Percentiles rank a stretch among this genome's conserved stretches.
These are phyloP conservation scores for Geotrichum fermentans DNA, from an alignment of 1,139 yeast genomes.

Conservation along the genomic window DNA sequence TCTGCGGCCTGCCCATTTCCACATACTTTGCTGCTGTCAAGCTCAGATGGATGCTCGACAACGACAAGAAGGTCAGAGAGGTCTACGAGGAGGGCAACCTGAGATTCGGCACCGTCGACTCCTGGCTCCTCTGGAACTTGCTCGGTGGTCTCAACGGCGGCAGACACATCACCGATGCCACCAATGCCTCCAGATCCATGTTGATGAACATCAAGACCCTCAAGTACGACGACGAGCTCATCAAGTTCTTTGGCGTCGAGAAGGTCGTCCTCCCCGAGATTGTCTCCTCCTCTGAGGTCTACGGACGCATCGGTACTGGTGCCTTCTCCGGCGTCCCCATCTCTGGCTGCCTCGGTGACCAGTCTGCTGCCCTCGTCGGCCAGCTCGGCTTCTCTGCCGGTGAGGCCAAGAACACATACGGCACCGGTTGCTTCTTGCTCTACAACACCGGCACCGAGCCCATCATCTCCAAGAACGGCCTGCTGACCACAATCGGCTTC, in stretches of 20 bases:
- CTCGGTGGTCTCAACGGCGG: constrained; percentile 52
- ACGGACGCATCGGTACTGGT: constrained; percentile 49
- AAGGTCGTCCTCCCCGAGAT: constrained; percentile 73
- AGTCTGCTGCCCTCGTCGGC: constrained; percentile 89
- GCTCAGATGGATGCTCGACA: constrained; percentile 83
- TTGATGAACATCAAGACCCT: constrained; percentile 77
- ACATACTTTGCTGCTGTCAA: constrained; percentile 92
- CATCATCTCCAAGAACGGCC: constrained; percentile 65
- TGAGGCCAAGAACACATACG: constrained; percentile 93
- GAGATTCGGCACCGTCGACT: constrained; percentile 91
- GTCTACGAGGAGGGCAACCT: constrained; percentile 72
- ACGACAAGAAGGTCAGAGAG: constrained; percentile 61
- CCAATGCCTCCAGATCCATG: constrained; percentile 89
- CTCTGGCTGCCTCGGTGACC: constrained; percentile 92
- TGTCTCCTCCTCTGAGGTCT: constrained; percentile 72
- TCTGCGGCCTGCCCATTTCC: constrained; percentile 82
- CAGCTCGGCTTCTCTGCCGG: constrained; percentile 82
- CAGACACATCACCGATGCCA: constrained; percentile 74
- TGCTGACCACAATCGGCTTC: constrained; percentile 83
- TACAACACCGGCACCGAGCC: constrained; percentile 73
- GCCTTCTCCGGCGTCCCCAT: constrained; percentile 59
- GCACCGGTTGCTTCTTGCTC: constrained; percentile 89
- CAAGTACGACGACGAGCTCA: constrained; percentile 70
- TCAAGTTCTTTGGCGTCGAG: constrained; percentile 70
- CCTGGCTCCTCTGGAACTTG: constrained; percentile 86